A percentile compares a stretch with the other conserved stretches of the same genome.
Evolutionary conservation across 2,329 filamentous ascomycete species (phyloP).

Genomic region (Colletotrichum tropicale): DNA sequence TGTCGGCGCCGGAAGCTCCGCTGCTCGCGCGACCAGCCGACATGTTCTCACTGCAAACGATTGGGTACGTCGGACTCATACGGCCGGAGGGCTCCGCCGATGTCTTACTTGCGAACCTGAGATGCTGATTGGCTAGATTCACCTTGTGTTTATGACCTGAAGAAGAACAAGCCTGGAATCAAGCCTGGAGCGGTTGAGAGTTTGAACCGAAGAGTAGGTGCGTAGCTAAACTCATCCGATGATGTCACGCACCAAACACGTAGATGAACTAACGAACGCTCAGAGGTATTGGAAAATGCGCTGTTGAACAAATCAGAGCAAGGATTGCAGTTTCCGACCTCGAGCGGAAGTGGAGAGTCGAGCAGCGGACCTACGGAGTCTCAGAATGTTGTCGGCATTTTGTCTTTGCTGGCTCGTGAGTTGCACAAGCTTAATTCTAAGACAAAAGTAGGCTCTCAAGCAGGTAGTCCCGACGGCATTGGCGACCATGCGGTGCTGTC

Average conservation of each 20-base stretch:
- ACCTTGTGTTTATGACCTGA: conserved; percentile 27
- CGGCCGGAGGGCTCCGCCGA: neutral
- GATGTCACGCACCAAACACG: neutral
- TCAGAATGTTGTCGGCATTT: conserved; percentile 20
- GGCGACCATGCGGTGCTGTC: neutral
- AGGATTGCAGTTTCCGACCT: neutral
- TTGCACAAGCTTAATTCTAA: conserved; percentile 22
- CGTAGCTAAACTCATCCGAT: neutral
- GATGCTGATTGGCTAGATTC: conserved; percentile 21
- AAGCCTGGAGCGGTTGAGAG: conserved; percentile 26
- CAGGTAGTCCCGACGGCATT: neutral
- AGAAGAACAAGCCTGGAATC: conserved; percentile 27
- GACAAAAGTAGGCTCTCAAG: neutral
- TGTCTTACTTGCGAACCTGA: neutral
- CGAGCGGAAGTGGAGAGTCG: neutral
- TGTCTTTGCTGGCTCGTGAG: conserved; percentile 23
- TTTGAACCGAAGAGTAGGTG: conserved; percentile 25
- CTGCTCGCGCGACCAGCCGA: conserved; percentile 37
- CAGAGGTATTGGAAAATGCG: conserved; percentile 19
- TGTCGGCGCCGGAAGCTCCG: conserved; percentile 37
- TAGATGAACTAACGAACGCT: neutral
- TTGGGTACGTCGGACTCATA: conserved; percentile 23
- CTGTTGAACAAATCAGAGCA: conserved; percentile 8
- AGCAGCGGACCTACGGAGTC: neutral
- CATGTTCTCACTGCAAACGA: conserved; percentile 33